Evolutionary conservation across 257 asterid species (phyloP).

Genomic region (Scutellaria minor): DNA sequence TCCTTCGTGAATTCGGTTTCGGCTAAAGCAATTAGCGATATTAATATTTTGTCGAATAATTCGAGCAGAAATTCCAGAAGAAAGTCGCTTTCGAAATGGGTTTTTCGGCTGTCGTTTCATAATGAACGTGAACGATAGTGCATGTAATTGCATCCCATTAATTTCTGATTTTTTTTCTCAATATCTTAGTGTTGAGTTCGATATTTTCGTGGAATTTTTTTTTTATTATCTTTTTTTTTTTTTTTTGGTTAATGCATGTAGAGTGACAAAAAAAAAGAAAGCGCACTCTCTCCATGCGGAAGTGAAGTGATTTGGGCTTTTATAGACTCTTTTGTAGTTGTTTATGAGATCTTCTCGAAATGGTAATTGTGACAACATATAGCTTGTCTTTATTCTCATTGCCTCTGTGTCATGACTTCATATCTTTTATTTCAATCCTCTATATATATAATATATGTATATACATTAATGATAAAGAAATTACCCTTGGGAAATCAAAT

Average conservation of each 20-base stretch:
- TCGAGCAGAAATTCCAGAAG: slow-evolving; percentile 47
- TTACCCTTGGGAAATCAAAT: no score
- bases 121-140: slow-evolving; percentile 68
- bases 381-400: no score
- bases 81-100: slow-evolving; percentile 67
- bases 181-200: slow-evolving; percentile 44
- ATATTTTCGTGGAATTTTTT: slow-evolving; percentile 6
- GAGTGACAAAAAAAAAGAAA: slow-evolving; percentile 14
- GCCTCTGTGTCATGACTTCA: no score
- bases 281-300: slow-evolving; percentile 79
- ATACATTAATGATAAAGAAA: no score
- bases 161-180: slow-evolving; percentile 33
- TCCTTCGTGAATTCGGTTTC: slow-evolving; percentile 45
- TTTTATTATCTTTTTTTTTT: not conserved
- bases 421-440: no score
- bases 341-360: slow-evolving; percentile 29
- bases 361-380: not conserved
- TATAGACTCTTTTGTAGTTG: slow-evolving; percentile 23
- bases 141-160: not conserved
- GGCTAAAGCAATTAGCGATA: not conserved
- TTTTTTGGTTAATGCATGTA: slow-evolving; percentile 23
- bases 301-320: slow-evolving; percentile 57
- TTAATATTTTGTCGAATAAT: not conserved
- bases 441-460: no score
- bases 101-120: slow-evolving; percentile 69